Base-by-base conservation (phyloP, 257 asterid species). In the Paulownia fortunei region DNA sequence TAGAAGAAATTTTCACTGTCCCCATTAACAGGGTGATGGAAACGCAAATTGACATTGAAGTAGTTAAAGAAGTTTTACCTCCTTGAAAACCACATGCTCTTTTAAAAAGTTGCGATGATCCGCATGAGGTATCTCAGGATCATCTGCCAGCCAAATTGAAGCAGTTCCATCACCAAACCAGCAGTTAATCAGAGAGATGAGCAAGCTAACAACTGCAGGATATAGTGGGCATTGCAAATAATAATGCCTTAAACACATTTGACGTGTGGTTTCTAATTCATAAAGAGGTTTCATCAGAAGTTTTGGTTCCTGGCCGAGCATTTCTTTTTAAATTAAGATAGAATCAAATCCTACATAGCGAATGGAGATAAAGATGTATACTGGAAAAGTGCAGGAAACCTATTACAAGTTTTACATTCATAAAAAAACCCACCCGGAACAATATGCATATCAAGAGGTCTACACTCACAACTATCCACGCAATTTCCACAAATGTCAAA, bases 71-170 rank as follows among this genome's bases (percentile, higher is more conserved):
- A 68, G 21, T 34, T 21, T 24, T 83, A 95, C 99, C 99, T 96
- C 97, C 93, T 90, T 92, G 83, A 89, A 96, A 67, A 87, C 89
- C 82, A 93, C 97, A 74, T 90, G 89, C 86, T 96, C 96, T 80
- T 87, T 90, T 51, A 96, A 82, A 85, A 93, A 92, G 84, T 91
- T 87, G 75, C 98, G 96, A 86, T 93, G 99, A 83, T 84, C 82
- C 27, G 88, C 82, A 76, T 76, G 96, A 62, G 94, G 84, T 73
- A 76, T 85, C 73, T 90, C 95, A 4, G 99, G 97, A 79, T 96
- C 97, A 88, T 92, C 99, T 96, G 92, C 84, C 75, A 60, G 74
- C 74, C 55, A 77, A 76, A 77, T 68, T 56, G 58, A 46, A 76
- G 63, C 27, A 77, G 76, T 39, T 52, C 72, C 69, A 75, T 47